Percentiles rank a stretch among this genome's conserved stretches.
Conservation (phyloP, 2,329 filamentous ascomycete genomes). For the Aspergillus fijiensis region DNA sequence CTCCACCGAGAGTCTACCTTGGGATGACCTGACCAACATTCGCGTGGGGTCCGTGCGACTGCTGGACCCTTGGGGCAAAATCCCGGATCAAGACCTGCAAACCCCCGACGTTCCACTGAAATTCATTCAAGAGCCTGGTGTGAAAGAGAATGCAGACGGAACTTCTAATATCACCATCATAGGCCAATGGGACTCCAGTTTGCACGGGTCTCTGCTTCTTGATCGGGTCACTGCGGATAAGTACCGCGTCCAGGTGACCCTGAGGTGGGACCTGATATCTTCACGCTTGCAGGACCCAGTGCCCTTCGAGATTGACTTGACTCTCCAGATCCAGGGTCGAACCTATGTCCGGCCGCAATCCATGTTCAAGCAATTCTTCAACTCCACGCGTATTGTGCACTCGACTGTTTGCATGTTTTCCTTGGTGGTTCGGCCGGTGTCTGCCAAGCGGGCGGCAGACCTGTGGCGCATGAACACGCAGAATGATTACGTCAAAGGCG, state of each 20-base stretch:
- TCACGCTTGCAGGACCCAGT: slow-evolving; percentile 84
- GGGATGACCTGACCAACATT: slow-evolving; percentile 77
- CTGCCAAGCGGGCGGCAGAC: slow-evolving; percentile 87
- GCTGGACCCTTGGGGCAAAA: slow-evolving; percentile 80
- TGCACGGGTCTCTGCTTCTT: slow-evolving; percentile 88
- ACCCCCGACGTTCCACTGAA: slow-evolving; percentile 75
- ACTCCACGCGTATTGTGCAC: slow-evolving; percentile 78
- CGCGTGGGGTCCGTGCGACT: slow-evolving; percentile 79
- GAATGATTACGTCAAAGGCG: slow-evolving; percentile 93
- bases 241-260: slow-evolving; percentile 82
- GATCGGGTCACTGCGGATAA: slow-evolving; percentile 91
- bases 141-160: slow-evolving; percentile 84
- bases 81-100: slow-evolving; percentile 71
- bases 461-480: slow-evolving; percentile 95
- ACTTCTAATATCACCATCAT: slow-evolving; percentile 81
- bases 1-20: slow-evolving; percentile 82
- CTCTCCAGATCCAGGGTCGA: slow-evolving; percentile 78
- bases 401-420: slow-evolving; percentile 86
- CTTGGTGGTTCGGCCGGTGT: slow-evolving; percentile 78
- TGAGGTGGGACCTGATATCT: slow-evolving; percentile 83
- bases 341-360: slow-evolving; percentile 82
- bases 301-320: slow-evolving; percentile 77
- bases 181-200: slow-evolving; percentile 96
- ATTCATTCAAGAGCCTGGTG: slow-evolving; percentile 71
- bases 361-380: slow-evolving; percentile 84